phyloP scores from a whole-genome alignment of 805 yeast genomes.

The Starmerella stigmatis region DNA sequence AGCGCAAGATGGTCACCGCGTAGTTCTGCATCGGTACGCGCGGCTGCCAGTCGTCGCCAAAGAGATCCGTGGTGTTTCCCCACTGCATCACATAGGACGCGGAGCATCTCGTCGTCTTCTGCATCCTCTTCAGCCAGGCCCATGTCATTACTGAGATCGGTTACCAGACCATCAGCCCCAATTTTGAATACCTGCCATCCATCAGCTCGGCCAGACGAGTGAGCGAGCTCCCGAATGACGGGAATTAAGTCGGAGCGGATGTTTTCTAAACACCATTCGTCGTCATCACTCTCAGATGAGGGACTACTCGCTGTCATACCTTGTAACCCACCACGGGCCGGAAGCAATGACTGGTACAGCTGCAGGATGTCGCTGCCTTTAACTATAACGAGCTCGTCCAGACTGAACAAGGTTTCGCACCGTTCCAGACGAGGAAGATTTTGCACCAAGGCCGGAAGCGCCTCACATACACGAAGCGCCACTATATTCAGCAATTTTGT shows the following conservation, averaged over 20 bases:
- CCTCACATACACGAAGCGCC: not conserved
- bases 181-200: constrained; percentile 31
- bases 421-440: not conserved
- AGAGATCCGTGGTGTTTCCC: constrained; percentile 8
- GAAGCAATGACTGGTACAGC: constrained; percentile 24
- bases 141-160: constrained; percentile 25
- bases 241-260: constrained; percentile 30
- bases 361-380: constrained; percentile 28
- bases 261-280: constrained; percentile 30
- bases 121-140: constrained; percentile 7
- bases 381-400: constrained; percentile 26
- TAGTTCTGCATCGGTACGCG: constrained; percentile 17
- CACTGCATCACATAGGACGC: constrained; percentile 16
- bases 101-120: not conserved
- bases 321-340: constrained; percentile 4
- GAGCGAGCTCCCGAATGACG: constrained; percentile 26
- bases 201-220: constrained; percentile 19
- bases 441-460: not conserved
- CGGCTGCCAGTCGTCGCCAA: constrained; percentile 4
- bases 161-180: constrained; percentile 26
- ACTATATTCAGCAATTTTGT: not conserved
- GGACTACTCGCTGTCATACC: not conserved
- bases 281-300: constrained; percentile 13
- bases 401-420: constrained; percentile 8
- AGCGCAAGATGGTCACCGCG: constrained; percentile 17